Percentiles rank a stretch among this genome's conserved stretches.
Conservation (phyloP, 106 monocot species). For the Phalaenopsis aphrodite region DNA sequence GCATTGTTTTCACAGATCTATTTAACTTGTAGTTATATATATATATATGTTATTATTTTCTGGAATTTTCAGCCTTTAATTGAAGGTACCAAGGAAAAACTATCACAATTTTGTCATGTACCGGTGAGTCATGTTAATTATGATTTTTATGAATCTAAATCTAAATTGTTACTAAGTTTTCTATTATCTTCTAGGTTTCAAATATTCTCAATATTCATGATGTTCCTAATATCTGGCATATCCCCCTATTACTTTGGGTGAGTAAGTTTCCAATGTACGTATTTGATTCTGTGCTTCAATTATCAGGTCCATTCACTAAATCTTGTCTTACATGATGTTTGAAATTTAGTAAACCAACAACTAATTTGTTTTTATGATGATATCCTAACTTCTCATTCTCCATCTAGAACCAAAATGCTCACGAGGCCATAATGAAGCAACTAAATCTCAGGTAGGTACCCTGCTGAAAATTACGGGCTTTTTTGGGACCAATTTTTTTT, state of each 20-base stretch:
- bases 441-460: conserved; percentile 43
- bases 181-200: conserved; percentile 33
- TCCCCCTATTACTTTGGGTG: conserved; percentile 61
- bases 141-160: background rate
- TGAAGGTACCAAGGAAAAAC: conserved; percentile 50
- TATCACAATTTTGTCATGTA: conserved; percentile 78
- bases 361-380: background rate
- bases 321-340: background rate
- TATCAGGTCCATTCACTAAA: background rate
- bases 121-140: conserved; percentile 33
- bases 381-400: conserved; percentile 14
- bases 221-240: conserved; percentile 78
- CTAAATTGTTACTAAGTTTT: background rate
- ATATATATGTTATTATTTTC: background rate
- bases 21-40: background rate
- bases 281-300: background rate
- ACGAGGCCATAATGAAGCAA: conserved; percentile 65
- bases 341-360: background rate
- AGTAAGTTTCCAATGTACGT: conserved; percentile 8
- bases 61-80: conserved; percentile 42
- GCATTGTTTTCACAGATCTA: background rate
- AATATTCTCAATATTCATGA: conserved; percentile 82
- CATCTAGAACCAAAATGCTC: conserved; percentile 75
- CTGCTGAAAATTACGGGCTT: background rate
- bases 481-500: no score